Evolutionary conservation across 306 rosid species (phyloP), one percentile per base, ranked within the genome.

Genomic region (Ziziphus jujuba): DNA sequence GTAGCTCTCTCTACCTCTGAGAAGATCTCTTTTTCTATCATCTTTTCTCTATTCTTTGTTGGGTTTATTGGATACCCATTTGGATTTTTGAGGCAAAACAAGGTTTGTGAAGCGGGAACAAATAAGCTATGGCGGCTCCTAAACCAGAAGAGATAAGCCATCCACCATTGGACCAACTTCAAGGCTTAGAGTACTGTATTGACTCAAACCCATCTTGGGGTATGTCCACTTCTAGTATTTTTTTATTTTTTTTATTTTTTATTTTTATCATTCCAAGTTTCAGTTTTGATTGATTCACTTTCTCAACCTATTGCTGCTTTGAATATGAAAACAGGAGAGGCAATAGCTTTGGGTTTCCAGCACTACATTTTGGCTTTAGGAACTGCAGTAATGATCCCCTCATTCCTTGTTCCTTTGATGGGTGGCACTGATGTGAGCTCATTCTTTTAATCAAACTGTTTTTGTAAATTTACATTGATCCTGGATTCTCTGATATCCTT

Each of bases 121-220:
- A n/a, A 68, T 23, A 25, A 80, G 77, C 60, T 66, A 92, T 92
- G 98, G 96, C 74, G 72, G 75, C 87, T 76, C 77, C 88, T 63
- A 89, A 88, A 80, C 79, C 85, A 75, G 96, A 93, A 55, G 99
- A 87, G 80, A 88, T 90, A 71, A 83, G 83, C 75, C 96, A 90
- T 73, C 87, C 89, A 33, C 91, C 99, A 57, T 83, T 88, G 97
- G 96, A 95, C 80, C 99, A 95, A 71, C 99, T 95, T 79, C 97
- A 88, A 78, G 99, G 99, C 79, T 70, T 95, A 38, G 99, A 95
- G 85, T 95, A 90, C 73, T 85, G 99, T 62, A 95, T 95, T 57
- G 99, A 95, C 63, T 87, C 99, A 62, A 90, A 90, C 80, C 99
- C 99, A 53, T 79, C 99, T n/a, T 95, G 99, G 97, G 95, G 96